These are phyloP conservation scores for Phaffomyces thermotolerans DNA, from an alignment of 805 yeast species.

Conservation along the genomic window DNA sequence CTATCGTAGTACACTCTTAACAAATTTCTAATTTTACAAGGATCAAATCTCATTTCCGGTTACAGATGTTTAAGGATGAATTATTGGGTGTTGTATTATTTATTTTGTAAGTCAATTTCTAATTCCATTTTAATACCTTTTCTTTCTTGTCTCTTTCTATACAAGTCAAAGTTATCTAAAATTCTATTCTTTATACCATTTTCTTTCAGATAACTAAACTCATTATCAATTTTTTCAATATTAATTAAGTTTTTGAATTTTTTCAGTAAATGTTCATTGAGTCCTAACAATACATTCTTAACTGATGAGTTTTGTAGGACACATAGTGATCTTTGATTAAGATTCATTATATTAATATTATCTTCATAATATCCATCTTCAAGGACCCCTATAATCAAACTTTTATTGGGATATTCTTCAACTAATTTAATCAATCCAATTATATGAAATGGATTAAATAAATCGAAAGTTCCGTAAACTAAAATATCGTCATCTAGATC, in stretches of 20 bases:
- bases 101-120: conserved; percentile 26
- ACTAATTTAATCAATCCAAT: conserved; percentile 52
- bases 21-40: too few species aligned
- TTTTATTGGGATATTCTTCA: conserved; percentile 28
- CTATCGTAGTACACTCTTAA: too few species aligned
- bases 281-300: conserved; percentile 59
- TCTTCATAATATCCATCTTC: conserved; percentile 51
- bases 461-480: conserved; percentile 81
- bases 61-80: too few species aligned
- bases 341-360: conserved; percentile 61
- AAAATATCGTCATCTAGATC: conserved; percentile 23
- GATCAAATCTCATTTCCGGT: too few species aligned
- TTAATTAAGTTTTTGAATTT: neutral
- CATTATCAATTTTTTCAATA: conserved; percentile 39
- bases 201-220: conserved; percentile 58
- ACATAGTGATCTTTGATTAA: conserved; percentile 79
- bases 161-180: conserved; percentile 54
- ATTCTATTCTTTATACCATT: conserved; percentile 73
- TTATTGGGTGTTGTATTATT: neutral
- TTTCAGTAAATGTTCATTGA: conserved; percentile 7
- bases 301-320: conserved; percentile 83
- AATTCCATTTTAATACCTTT: conserved; percentile 75
- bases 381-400: conserved; percentile 61
- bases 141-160: conserved; percentile 78
- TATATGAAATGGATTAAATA: conserved; percentile 91